These are phyloP conservation scores for Melanomma pulvis-pyrius DNA, from an alignment of 495 filamentous ascomycete genomes.

Conservation along the genomic window DNA sequence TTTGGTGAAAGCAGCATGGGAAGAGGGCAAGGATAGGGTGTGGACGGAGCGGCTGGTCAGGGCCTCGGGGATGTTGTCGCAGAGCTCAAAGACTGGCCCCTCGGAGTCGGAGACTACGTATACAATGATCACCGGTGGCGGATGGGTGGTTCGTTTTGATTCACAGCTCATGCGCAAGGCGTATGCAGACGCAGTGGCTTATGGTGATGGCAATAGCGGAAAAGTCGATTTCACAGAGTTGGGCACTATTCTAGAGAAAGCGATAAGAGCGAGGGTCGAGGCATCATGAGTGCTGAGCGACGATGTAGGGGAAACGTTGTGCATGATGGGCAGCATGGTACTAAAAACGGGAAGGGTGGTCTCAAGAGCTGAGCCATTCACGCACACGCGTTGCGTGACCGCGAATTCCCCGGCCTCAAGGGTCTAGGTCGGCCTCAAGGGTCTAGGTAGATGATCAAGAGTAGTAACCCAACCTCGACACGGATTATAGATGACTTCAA, in stretches of 20 bases:
- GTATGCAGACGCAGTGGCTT: slow-evolving; percentile 34
- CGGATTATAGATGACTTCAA: too few species aligned
- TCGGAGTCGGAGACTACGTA: slow-evolving; percentile 17
- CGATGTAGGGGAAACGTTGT: neutral
- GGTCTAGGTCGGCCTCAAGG: too few species aligned
- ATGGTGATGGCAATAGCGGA: slow-evolving; percentile 29
- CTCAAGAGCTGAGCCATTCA: slow-evolving; percentile 1
- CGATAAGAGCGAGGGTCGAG: slow-evolving; percentile 25
- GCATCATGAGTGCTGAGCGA: slow-evolving; percentile 3
- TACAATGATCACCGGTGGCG: slow-evolving; percentile 42
- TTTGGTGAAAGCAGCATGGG: slow-evolving; percentile 36
- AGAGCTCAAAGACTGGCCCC: neutral
- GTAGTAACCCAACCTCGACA: too few species aligned
- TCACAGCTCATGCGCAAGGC: slow-evolving; percentile 37
- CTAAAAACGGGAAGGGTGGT: neutral
- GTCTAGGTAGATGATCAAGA: too few species aligned
- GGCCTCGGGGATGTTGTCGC: slow-evolving; percentile 37
- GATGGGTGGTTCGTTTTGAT: slow-evolving; percentile 42
- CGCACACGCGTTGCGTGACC: neutral
- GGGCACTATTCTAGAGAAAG: slow-evolving; percentile 32
- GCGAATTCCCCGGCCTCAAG: neutral
- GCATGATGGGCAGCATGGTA: neutral
- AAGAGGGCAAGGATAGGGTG: slow-evolving; percentile 34
- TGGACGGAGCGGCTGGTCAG: slow-evolving; percentile 44
- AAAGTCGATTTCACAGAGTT: slow-evolving; percentile 31